Percentiles rank a stretch among this genome's conserved stretches.
These are phyloP conservation scores for Scleromitrula shiraiana DNA, from an alignment of 2,329 filamentous ascomycete genomes.

Conservation along the genomic window DNA sequence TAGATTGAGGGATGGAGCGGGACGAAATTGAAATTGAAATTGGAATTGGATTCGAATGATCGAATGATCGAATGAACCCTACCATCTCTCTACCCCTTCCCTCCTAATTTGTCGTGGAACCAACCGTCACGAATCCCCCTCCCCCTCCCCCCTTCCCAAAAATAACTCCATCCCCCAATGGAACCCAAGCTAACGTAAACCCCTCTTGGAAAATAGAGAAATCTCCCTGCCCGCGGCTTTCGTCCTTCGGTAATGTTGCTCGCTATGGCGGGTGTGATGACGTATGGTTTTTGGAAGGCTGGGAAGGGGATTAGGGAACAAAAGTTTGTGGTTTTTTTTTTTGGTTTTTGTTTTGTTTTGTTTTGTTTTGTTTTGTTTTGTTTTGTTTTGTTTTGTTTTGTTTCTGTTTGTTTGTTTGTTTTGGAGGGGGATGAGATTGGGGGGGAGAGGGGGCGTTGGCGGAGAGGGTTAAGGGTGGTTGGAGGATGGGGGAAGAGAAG, in stretches of 20 bases:
- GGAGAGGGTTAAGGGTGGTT: not conserved
- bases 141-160: no score
- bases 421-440: not conserved
- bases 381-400: not conserved
- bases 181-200: not conserved
- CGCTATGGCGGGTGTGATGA: constrained; percentile 70
- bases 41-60: constrained; percentile 2
- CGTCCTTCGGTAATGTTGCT: constrained; percentile 71
- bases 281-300: constrained; percentile 83
- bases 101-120: no score
- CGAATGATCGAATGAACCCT: no score
- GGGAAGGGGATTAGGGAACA: constrained; percentile 80
- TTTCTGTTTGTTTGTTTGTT: no score
- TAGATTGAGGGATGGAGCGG: not conserved
- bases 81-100: no score
- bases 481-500: not conserved
- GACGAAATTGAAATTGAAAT: not conserved
- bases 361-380: not conserved
- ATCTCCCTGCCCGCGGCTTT: constrained; percentile 87
- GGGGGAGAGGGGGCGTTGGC: not conserved
- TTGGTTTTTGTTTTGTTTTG: not conserved
- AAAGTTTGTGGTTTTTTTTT: constrained; percentile 54
- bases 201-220: constrained; percentile 57
- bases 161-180: no score
- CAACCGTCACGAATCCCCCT: no score